phyloP scores from a whole-genome alignment of 108 stramenopile genomes.

The Schizochytrium sp. region DNA sequence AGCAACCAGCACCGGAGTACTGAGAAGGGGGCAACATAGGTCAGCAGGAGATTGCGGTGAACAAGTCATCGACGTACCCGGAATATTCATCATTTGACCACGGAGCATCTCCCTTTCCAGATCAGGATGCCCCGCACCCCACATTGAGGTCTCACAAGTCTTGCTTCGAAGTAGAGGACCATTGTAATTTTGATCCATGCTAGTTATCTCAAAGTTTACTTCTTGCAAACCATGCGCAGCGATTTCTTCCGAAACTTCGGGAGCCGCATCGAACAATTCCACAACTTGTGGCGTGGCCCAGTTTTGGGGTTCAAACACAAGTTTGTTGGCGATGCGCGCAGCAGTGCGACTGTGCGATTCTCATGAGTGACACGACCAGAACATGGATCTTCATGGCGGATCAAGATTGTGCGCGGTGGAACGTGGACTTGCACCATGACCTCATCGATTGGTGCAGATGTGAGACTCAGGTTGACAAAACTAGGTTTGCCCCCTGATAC shows the following conservation, averaged over 20 bases:
- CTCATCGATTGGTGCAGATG: background rate
- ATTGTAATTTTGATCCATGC: conserved; percentile 38
- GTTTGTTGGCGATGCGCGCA: background rate
- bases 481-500: background rate
- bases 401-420: background rate
- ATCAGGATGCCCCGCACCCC: conserved; percentile 20
- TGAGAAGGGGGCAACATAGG: conserved; percentile 37
- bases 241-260: conserved; percentile 6
- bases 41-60: background rate
- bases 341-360: conserved; percentile 3
- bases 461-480: background rate
- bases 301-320: background rate
- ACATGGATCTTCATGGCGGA: conserved; percentile 16
- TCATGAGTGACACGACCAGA: background rate
- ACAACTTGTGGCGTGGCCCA: background rate
- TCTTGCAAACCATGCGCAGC: conserved; percentile 26
- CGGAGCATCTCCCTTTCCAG: conserved; percentile 8
- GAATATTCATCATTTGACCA: background rate
- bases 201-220: background rate
- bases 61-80: conserved; percentile 4
- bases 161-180: conserved; percentile 8
- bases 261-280: background rate
- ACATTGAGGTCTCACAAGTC: conserved; percentile 13
- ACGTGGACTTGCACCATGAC: background rate
- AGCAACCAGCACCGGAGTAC: background rate